phyloP scores from a whole-genome alignment of 2,329 filamentous ascomycete species.

The Lecanicillium sp. region DNA sequence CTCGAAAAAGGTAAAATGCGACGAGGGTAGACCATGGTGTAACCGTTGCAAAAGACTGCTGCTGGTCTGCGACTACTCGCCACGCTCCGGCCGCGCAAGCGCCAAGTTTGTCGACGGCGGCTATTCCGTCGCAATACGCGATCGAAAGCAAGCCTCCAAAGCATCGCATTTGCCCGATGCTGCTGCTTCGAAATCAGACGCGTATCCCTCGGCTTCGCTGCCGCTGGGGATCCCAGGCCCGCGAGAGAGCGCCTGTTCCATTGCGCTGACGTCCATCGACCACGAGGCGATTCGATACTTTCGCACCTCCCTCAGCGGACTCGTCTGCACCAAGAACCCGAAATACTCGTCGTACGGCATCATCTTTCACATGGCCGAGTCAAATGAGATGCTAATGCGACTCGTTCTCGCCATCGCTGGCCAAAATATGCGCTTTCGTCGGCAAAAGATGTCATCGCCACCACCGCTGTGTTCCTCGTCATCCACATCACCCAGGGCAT shows the following conservation, averaged over 20 bases:
- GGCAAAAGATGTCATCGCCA: no score
- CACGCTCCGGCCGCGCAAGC: no score
- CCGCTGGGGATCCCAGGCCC: no score
- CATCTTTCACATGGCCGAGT: slow-evolving; percentile 22
- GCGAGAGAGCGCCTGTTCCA: slow-evolving; percentile 13
- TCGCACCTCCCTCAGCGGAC: slow-evolving; percentile 23
- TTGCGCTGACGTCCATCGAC: slow-evolving; percentile 19
- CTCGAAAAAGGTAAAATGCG: slow-evolving; percentile 23
- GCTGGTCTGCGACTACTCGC: slow-evolving; percentile 20
- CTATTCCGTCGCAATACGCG: no score
- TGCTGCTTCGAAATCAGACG: no score
- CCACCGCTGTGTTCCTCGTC: no score
- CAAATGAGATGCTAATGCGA: slow-evolving; percentile 25
- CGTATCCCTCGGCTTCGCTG: no score
- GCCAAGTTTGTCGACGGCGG: no score
- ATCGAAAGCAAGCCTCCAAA: no score
- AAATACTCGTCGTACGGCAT: slow-evolving; percentile 24
- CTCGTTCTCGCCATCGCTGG: slow-evolving; percentile 24
- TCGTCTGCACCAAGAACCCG: slow-evolving; percentile 26
- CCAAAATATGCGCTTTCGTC: no score
- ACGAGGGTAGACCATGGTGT: slow-evolving; percentile 19
- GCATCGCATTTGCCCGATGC: no score
- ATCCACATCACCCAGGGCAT: no score
- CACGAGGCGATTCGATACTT: slow-evolving; percentile 26
- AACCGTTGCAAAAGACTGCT: slow-evolving; percentile 17